Base-by-base conservation (phyloP, 495 filamentous ascomycete genomes). In the Venustampulla echinocandica region DNA sequence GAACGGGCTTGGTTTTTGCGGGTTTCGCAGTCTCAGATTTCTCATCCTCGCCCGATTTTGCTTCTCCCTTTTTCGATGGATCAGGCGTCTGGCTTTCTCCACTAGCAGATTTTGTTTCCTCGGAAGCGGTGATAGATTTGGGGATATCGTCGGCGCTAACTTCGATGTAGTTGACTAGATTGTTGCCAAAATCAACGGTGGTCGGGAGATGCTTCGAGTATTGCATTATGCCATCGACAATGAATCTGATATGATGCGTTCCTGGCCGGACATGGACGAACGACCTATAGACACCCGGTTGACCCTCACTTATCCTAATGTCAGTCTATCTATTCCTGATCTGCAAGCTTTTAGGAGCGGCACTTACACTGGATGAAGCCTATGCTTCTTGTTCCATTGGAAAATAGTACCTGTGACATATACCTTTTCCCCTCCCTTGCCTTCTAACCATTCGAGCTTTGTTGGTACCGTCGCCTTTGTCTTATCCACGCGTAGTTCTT, bases 401-500 rank as follows among this genome's bases (percentile, higher is more conserved):
- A 90, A 90, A 58, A 96, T 95, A 15, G 93, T 97, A 50, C 92
- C 92, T 1, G 93, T 97, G 28, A 98, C 86, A 62, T 93, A 97
- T 46, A 97, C 80, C 67, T 87, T 92, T 44, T 93, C 48, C 40
- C 24, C 84, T 84, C 34, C 34, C 15, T 37, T 37, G 27, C 75
- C 76, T 20, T 80, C 73, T 41, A 69, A 73, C 92, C 90, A 98
- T 64, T 87, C 81, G 28, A 98, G 76, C 24, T 74, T 60, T 10
- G 87, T 94, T 6, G 89, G 87, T 30, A 97, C 82, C 14, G 77
- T 81, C 2, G 74, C 73, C 42, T 67, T 69, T 15, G 69, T 72
- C 59, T 76, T 75, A 50, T 82, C 79, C 24, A 81, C 74, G 27
- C 79, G 72, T 52, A 90, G 69, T 56, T 90, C 87, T 54, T 89